Percentiles rank a stretch among this genome's conserved stretches.
Evolutionary conservation across 2,329 filamentous ascomycete species (phyloP).

Genomic region (Cadophora malorum): DNA sequence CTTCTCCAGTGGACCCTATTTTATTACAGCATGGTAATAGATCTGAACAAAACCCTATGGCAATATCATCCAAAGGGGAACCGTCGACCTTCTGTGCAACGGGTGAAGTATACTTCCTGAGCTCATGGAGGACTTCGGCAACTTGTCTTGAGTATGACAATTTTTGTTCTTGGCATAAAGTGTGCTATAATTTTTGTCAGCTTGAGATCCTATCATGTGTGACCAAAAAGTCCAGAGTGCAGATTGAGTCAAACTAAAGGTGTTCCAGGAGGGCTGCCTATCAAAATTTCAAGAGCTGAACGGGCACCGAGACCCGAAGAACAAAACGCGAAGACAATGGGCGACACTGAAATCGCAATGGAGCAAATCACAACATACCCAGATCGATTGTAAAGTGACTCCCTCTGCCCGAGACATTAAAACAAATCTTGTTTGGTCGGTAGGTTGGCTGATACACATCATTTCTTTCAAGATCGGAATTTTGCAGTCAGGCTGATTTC

Average conservation of each 20-base stretch:
- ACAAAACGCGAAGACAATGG: too few relatives aligned
- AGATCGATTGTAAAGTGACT: slow-evolving; percentile 26
- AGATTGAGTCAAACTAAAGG: too few relatives aligned
- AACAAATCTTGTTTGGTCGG: slow-evolving; percentile 24
- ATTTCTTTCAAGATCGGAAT: slow-evolving; percentile 31
- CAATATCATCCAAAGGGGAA: slow-evolving; percentile 18
- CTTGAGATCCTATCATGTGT: background rate
- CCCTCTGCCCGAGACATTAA: slow-evolving; percentile 31
- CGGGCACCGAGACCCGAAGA: background rate
- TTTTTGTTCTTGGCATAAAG: slow-evolving; percentile 26
- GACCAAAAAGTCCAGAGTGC: too few relatives aligned
- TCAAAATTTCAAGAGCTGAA: too few relatives aligned
- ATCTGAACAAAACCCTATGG: slow-evolving; percentile 22
- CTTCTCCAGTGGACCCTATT: slow-evolving; percentile 26
- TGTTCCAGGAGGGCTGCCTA: too few relatives aligned
- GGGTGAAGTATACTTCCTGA: slow-evolving; percentile 29
- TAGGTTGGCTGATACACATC: slow-evolving; percentile 24
- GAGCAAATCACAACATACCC: slow-evolving; percentile 2
- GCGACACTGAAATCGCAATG: background rate
- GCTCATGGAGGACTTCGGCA: slow-evolving; percentile 18
- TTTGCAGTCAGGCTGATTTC: slow-evolving; percentile 22
- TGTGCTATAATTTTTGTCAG: background rate
- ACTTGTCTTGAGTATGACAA: slow-evolving; percentile 25
- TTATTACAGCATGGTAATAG: slow-evolving; percentile 27
- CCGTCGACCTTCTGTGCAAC: slow-evolving; percentile 28